A percentile compares a stretch with the other conserved stretches of the same genome.
Conservation (phyloP, 495 filamentous ascomycete species). For the Hypoxylon rickii region DNA sequence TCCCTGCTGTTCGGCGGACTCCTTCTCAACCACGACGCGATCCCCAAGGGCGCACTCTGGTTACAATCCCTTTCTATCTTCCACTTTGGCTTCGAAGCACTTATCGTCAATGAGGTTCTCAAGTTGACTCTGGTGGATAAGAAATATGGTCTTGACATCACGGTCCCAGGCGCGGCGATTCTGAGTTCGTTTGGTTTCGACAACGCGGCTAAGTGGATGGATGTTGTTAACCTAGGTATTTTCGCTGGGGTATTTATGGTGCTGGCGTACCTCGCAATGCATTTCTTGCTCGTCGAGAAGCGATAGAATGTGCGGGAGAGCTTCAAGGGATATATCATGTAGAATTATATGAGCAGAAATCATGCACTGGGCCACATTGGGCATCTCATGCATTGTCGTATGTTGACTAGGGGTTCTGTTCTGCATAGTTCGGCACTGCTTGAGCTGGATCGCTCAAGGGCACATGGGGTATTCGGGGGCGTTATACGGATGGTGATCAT, state of each 20-base stretch:
- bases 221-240: slow-evolving; percentile 78
- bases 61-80: slow-evolving; percentile 97
- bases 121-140: slow-evolving; percentile 87
- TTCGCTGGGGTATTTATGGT: slow-evolving; percentile 85
- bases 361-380: slow-evolving; percentile 15
- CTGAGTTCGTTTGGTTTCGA: slow-evolving; percentile 92
- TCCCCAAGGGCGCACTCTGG: slow-evolving; percentile 82
- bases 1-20: slow-evolving; percentile 92
- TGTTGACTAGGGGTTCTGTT: slow-evolving; percentile 20
- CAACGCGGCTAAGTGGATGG: slow-evolving; percentile 79
- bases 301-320: slow-evolving; percentile 53
- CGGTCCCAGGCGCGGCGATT: slow-evolving; percentile 93
- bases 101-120: slow-evolving; percentile 98
- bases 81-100: slow-evolving; percentile 95
- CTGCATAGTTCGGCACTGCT: slow-evolving; percentile 30
- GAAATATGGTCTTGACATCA: slow-evolving; percentile 94
- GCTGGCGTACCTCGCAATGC: slow-evolving; percentile 90
- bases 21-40: slow-evolving; percentile 90
- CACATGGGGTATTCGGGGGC: slow-evolving; percentile 23
- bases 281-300: slow-evolving; percentile 90
- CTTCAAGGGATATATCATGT: slow-evolving; percentile 9
- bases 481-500: slow-evolving; percentile 19
- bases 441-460: slow-evolving; percentile 21
- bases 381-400: slow-evolving; percentile 20
- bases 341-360: slow-evolving; percentile 23